phyloP scores from a whole-genome alignment of 2,329 filamentous ascomycete species.

The Xylariaceae sp. region DNA sequence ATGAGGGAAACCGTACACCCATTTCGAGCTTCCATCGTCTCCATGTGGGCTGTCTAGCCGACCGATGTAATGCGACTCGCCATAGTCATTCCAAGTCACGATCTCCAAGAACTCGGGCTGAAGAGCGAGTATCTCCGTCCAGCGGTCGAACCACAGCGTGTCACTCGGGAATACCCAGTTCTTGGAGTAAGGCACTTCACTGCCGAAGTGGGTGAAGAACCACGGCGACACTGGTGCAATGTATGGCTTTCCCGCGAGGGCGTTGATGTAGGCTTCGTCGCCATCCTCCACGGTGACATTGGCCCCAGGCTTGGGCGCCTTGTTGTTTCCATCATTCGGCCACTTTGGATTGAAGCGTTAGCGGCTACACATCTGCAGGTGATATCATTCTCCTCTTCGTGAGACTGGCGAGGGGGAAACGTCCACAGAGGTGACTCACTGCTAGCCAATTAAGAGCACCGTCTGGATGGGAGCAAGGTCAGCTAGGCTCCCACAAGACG shows the following conservation, averaged over 20 bases:
- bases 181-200: constrained; percentile 41
- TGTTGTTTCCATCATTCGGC: constrained; percentile 43
- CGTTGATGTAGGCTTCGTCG: constrained; percentile 14
- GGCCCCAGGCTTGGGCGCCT: constrained; percentile 40
- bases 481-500: neutral
- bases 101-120: constrained; percentile 37
- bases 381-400: no score
- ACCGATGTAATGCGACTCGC: constrained; percentile 33
- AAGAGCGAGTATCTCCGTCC: constrained; percentile 47
- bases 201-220: constrained; percentile 54
- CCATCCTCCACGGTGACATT: constrained; percentile 36
- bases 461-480: constrained; percentile 32
- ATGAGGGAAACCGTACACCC: constrained; percentile 36
- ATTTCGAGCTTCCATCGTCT: constrained; percentile 32
- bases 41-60: constrained; percentile 30
- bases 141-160: constrained; percentile 56
- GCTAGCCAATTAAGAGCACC: constrained; percentile 45
- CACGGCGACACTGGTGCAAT: constrained; percentile 57
- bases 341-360: constrained; percentile 24
- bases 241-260: constrained; percentile 23
- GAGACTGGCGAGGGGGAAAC: no score
- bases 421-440: no score
- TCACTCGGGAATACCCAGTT: constrained; percentile 64
- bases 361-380: no score
- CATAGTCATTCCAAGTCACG: constrained; percentile 52